Base-by-base conservation (phyloP, 306 rosid genomes). In the Dalbergia cochinchinensis region DNA sequence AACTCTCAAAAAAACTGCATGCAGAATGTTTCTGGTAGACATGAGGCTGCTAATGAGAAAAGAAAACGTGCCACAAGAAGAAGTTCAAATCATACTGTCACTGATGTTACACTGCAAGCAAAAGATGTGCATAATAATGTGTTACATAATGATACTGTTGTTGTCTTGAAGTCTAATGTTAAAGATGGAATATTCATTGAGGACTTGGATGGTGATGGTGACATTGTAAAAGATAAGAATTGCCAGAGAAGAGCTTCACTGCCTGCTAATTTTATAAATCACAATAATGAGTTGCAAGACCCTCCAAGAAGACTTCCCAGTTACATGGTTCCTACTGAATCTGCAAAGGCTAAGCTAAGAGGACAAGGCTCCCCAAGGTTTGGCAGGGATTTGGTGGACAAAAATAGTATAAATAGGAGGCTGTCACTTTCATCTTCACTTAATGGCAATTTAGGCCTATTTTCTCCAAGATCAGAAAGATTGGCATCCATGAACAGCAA, bases 331-430 rank as follows among this genome's bases (percentile, higher is more conserved):
- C 81, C 88, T 11, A 87, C 90, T 26, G 83, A 85, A 77, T 87
- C 90, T 66, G 84, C 87, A 31, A 87, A 85, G 50, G 90, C 85
- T 67, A 87, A 65, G 79, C 83, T 87, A 39, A 85, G 80, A 87
- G 90, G 76, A 51, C 86, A 69, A 69, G 73, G 81, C 61, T 84
- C 81, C 26, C 81, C 77, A 0, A 61, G 73, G 74, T 50, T 66
- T 75, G 80, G 19, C 44, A 53, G n/a, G 37, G 86, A 76, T 44
- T 64, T 77, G 80, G 48, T n/a, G 5, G 90, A 82, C 8, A 45
- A 60, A 54, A 78, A 19, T 62, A 74, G 74, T 35, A 5, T 65
- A 1, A 20, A 37, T 33, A 74, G 90, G 73, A 67, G 90, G n/a
- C 81, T 75, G 71, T 84, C 88, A 6, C 76, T 84, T 72, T 77